Base-by-base conservation (phyloP, 208 protist genomes). In the Jaenimonas drosophilae region DNA sequence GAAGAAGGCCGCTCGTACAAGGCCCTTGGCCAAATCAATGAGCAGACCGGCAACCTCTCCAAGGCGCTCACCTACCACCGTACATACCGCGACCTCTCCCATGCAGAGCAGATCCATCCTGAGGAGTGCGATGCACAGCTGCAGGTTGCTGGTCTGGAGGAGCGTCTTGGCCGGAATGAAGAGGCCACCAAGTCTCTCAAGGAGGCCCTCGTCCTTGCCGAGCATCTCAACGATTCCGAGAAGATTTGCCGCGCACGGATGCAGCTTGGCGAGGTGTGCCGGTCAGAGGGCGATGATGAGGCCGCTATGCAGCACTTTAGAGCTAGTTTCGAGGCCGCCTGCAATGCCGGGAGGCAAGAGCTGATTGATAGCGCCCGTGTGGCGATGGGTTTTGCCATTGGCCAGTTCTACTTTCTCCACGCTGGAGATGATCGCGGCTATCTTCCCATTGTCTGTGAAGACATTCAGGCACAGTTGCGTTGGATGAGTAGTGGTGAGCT, bases 401-500 rank as follows among this genome's bases (percentile, higher is more conserved):
- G 84, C 17, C 70, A 82, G 41, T 66, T 84, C 59, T 85, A 86
- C 38, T 74, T 87, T 32, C 76, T 45, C 29, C 62, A 87, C 44
- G 84, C 76, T 4, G 76, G 72, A 12, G 50, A 72, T 23, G 73
- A 66, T 14, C 60, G 72, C 29, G 84, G 84, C 14, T 92, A 92
- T 46, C 56, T 88, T 42, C 67, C 70, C 7, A 81, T 92, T 37
- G 69, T 88, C 3, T 92, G 70, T 52, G 49, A 82, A 14, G 79
- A 88, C 49, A 68, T 92, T 33, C 56, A 65, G 44, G 72, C 78
- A 7, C 84, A 92, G 50, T 63, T 92, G 32, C 69, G 69, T 34
- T 92, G 84, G 84, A 85, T 88, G 76, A 92, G 84, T 64, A 83
- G 56, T 16, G 84, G 79, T 20, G 59, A 62, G 6, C 57, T 92